Evolutionary conservation across 2,329 filamentous ascomycete genomes (phyloP), one percentile per base, ranked within the genome.

Genomic region (Colletotrichum sp.): DNA sequence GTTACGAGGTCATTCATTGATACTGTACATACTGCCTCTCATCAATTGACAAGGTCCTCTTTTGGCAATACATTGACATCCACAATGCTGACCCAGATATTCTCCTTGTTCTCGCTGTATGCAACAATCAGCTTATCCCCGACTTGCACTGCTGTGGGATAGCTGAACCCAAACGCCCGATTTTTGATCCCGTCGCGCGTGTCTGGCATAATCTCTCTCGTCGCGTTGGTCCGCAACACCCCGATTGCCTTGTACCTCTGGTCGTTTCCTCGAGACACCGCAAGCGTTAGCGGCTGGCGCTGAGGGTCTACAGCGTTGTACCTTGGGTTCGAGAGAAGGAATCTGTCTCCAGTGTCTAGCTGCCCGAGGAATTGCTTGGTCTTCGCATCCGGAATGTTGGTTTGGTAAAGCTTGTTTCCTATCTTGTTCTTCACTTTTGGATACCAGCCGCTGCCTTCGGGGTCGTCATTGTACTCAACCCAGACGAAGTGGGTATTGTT

Each of bases 21-120:
- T 1, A 9, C 24, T 24, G 24, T 24, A 24, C 18, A 9, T 4
- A 12, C 3, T 7, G 18, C 5, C 1, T 21, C 18, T 13, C 18
- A 47, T 47, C 43, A 47, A 21, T 18, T 47, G 0, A 4, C 13
- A 11, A 61, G 54, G 12, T 24, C 31, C 9, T 72, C 51, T 29
- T 58, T 57, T 16, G 72, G 78, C 12, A 78, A 66, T 12, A 73
- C 66, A 31, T 34, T 54, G 15, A 78, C 54, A 21, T 78, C 70
- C 2, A 79, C 69, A 4, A 79, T 31, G 31, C 78, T 79, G 8
- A 79, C 78, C 78, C 78, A 79, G 12, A 79, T 78, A 33, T 79
- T 79, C 47, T 79, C 77, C 73, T 79, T 79, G 24, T 79, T 79
- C 74, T 79, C 78, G 34, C 77, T 78, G 54, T 79, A 79, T 13